Base-by-base conservation (phyloP, 2,329 filamentous ascomycete genomes). In the Chaetomium globosum region DNA sequence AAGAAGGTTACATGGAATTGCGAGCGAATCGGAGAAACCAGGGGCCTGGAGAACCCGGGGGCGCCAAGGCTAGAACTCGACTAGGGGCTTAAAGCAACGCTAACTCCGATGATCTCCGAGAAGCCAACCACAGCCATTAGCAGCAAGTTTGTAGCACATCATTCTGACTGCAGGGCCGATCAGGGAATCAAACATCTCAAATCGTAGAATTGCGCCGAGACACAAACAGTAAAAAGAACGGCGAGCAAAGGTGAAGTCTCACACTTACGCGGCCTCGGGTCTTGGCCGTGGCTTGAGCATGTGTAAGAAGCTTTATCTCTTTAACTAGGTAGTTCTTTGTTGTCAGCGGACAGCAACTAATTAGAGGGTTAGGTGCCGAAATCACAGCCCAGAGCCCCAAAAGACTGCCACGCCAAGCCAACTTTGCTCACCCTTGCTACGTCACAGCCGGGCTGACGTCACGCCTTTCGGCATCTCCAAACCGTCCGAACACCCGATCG, bases 401-500 rank as follows among this genome's bases (percentile, higher is more conserved):
- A 39, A 43, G 39, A 43, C 16, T 43, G 39, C 39, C 39, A 4
- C 39, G 39, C 39, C 39, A 43, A 43, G 39, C 39, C 39, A 43
- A 43, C 39, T n/a, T n/a, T 6, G 5, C 39, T 28, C 26, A 26
- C 26, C 51, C 23, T 26, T 53, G 23, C 54, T 43, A 49, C 39
- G 56, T 59, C 56, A 56, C 53, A 26, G 33, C 31, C 56, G 33
- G n/a, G 31, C 46, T 64, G 61, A 64, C 61, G 61, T 64, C 61
- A 64, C 39, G 55, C 33, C 2, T n/a, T 12, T n/a, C 53, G 36
- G 28, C 36, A 61, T 21, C 13, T 4, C 5, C 36, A 31, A 28
- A 36, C 62, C 56, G 56, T 30, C 62, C 62, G 62, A 64, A 59
- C 48, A 1, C 30, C 39, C 28, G 31, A 49, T 30, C 36, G 21